Conservation (phyloP, 2,329 filamentous ascomycete species). For the Beauveria sp. region DNA sequence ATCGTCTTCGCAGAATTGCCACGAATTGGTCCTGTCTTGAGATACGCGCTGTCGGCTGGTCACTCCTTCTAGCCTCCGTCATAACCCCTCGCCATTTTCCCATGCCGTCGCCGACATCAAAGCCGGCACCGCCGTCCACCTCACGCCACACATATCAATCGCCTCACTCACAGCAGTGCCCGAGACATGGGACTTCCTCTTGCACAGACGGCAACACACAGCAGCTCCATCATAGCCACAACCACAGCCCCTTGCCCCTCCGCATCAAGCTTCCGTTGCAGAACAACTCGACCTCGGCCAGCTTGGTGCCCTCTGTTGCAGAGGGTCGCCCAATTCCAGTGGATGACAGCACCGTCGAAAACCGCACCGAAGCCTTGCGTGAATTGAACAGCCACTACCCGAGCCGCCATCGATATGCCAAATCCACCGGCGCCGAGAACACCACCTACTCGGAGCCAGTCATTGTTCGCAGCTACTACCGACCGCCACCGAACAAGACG, state of each 20-base stretch:
- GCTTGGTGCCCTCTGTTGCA: slow-evolving; percentile 46
- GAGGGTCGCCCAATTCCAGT: slow-evolving; percentile 49
- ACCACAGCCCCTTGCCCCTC: slow-evolving; percentile 33
- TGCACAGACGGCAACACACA: neutral
- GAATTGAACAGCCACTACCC: slow-evolving; percentile 53
- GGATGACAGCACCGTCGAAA: slow-evolving; percentile 46
- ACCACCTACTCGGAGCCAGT: slow-evolving; percentile 59
- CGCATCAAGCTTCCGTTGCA: slow-evolving; percentile 42
- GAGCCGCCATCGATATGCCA: slow-evolving; percentile 48
- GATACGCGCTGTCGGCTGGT: neutral
- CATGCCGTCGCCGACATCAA: slow-evolving; percentile 1
- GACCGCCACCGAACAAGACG: slow-evolving; percentile 26
- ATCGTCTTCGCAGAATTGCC: neutral
- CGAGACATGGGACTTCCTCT: neutral
- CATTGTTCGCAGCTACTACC: slow-evolving; percentile 56
- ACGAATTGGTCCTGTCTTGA: too few relatives aligned
- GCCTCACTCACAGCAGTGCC: neutral
- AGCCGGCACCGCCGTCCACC: neutral
- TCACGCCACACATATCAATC: slow-evolving; percentile 1
- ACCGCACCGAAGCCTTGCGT: slow-evolving; percentile 52
- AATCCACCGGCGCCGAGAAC: slow-evolving; percentile 47
- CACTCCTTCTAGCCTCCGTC: neutral
- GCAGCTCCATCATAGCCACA: neutral
- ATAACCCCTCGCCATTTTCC: neutral
- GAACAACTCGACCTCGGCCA: slow-evolving; percentile 44